These are phyloP conservation scores for Marsdenia floribunda DNA, from an alignment of 257 asterid species.

Conservation along the genomic window DNA sequence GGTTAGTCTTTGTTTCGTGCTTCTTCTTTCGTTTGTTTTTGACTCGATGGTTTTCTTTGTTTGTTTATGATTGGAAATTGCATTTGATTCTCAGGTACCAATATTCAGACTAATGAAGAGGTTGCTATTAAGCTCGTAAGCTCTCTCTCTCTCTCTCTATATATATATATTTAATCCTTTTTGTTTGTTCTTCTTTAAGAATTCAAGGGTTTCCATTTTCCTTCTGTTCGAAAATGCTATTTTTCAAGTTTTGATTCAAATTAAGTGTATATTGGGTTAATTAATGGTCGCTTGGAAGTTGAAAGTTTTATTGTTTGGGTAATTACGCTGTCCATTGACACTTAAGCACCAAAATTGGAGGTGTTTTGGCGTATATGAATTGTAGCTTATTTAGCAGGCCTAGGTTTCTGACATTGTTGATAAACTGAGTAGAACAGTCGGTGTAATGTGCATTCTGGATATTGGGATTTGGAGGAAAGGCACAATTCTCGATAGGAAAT, in stretches of 20 bases:
- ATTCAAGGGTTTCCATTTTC: not conserved
- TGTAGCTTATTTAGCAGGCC: not conserved
- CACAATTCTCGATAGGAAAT: not conserved
- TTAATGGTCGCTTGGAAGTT: not conserved
- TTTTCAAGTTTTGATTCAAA: not conserved
- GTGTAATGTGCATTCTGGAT: not conserved
- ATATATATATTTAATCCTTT: no score
- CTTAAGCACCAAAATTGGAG: not conserved
- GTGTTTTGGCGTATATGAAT: not conserved
- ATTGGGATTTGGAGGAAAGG: not conserved
- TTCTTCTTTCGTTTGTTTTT: not conserved
- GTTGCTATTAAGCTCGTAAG: conserved; percentile 87
- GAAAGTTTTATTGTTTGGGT: not conserved
- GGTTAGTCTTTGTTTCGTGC: conserved; percentile 33
- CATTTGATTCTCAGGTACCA: conserved; percentile 47
- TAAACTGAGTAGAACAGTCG: not conserved
- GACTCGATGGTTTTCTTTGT: not conserved
- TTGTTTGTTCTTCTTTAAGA: not conserved
- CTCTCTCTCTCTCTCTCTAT: no score
- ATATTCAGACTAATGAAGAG: conserved; percentile 77
- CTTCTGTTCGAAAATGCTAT: not conserved
- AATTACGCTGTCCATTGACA: not conserved
- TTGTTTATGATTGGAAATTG: conserved; percentile 3
- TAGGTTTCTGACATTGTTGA: not conserved
- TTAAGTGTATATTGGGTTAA: not conserved